Conservation (phyloP, 441 rosid species). For the Isatis lusitanica region DNA sequence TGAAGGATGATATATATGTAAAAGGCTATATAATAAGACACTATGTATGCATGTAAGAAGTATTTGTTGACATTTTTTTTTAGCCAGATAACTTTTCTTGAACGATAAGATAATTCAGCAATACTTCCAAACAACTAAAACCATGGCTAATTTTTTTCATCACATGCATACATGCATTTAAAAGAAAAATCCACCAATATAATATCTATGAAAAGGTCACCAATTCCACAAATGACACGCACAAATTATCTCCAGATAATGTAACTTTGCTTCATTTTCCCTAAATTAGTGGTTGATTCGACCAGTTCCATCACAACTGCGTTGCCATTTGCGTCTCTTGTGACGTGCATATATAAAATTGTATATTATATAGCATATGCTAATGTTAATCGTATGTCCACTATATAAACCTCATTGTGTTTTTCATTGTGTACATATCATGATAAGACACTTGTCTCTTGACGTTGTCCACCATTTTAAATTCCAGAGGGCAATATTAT, state of each 20-base stretch:
- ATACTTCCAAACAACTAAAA: not conserved
- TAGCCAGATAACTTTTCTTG: not conserved
- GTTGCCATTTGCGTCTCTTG: not conserved
- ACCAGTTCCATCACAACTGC: not conserved
- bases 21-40: not conserved
- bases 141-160: not conserved
- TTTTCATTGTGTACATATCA: conserved; percentile 20
- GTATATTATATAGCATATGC: not conserved
- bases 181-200: not conserved
- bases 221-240: not conserved
- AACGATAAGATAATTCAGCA: not conserved
- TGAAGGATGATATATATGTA: not conserved
- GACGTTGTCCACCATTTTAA: not conserved
- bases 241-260: not conserved
- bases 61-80: not conserved
- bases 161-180: not conserved
- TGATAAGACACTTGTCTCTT: conserved; percentile 12
- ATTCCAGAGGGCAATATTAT: too few species aligned
- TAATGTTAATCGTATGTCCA: conserved; percentile 14
- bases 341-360: not conserved
- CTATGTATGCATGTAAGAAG: not conserved
- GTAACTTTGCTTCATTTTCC: not conserved
- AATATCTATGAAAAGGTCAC: not conserved
- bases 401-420: conserved; percentile 4
- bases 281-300: not conserved